These are phyloP conservation scores for Coprinellus aureogranulatus DNA, from an alignment of 768 basidiomycete species.

Conservation along the genomic window DNA sequence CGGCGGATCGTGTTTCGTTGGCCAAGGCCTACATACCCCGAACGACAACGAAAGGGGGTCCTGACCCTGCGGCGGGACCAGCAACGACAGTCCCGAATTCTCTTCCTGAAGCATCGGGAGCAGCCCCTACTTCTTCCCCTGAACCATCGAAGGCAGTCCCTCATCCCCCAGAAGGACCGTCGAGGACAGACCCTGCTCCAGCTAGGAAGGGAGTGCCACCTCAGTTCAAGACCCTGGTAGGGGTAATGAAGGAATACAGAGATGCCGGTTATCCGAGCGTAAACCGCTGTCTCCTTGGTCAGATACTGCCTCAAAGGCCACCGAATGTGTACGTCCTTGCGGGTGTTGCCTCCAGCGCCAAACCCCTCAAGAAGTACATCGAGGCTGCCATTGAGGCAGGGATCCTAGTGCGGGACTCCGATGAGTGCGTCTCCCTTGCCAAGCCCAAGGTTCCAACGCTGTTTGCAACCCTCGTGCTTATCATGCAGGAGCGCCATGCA, in stretches of 20 bases:
- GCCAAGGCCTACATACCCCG: too few relatives aligned
- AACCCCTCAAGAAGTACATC: background rate
- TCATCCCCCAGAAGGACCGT: too few relatives aligned
- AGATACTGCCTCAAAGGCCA: background rate
- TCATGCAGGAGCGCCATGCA: background rate
- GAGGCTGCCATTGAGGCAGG: background rate
- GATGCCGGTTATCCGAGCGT: background rate
- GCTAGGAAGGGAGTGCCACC: background rate
- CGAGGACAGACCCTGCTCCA: too few relatives aligned
- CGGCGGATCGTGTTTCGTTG: too few relatives aligned
- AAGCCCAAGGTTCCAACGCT: background rate
- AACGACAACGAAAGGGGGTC: too few relatives aligned
- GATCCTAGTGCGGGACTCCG: background rate
- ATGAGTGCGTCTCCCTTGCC: too few relatives aligned
- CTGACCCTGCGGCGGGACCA: too few relatives aligned
- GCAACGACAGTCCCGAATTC: too few relatives aligned
- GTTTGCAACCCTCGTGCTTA: background rate
- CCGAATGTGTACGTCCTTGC: background rate
- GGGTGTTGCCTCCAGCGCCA: background rate
- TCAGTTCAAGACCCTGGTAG: background rate
- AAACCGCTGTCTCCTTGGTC: constrained; percentile 8
- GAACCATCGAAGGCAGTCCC: too few relatives aligned
- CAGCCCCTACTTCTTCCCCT: too few relatives aligned
- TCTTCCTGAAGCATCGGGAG: too few relatives aligned
- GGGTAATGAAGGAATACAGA: background rate